These are phyloP conservation scores for Periglandula ipomoeae DNA, from an alignment of 2,329 filamentous ascomycete species.

Conservation along the genomic window DNA sequence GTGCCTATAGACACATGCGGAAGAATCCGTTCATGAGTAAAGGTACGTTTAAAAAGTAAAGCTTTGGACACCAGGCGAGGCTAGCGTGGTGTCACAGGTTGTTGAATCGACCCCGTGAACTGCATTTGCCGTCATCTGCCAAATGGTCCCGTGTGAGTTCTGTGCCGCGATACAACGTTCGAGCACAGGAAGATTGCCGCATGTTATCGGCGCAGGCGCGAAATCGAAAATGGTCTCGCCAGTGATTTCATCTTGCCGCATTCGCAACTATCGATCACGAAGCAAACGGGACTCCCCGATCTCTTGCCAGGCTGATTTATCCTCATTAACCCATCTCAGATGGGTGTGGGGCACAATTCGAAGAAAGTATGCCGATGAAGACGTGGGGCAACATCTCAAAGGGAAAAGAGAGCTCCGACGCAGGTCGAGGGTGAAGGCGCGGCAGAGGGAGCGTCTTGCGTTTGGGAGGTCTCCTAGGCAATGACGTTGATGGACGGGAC, in stretches of 20 bases:
- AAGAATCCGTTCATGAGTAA: too few relatives aligned
- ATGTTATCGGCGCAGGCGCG: background rate
- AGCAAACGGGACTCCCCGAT: background rate
- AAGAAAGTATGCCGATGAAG: constrained; percentile 3
- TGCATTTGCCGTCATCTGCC: background rate
- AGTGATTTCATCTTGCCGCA: background rate
- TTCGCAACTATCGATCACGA: background rate
- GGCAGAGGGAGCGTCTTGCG: background rate
- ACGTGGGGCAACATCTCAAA: background rate
- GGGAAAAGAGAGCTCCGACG: background rate
- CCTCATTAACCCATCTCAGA: background rate
- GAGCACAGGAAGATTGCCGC: background rate
- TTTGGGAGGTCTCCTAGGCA: background rate
- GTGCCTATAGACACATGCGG: too few relatives aligned
- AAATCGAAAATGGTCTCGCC: background rate
- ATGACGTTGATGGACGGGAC: background rate
- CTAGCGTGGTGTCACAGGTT: constrained; percentile 1
- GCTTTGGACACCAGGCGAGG: background rate
- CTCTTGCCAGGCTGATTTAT: background rate
- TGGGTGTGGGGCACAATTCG: background rate
- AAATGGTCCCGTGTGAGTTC: background rate
- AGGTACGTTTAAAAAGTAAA: too few relatives aligned
- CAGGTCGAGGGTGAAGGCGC: background rate
- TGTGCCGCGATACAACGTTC: background rate
- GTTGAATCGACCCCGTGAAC: constrained; percentile 1